Conservation (phyloP, 2,329 filamentous ascomycete genomes). For the Zalaria obscura region DNA sequence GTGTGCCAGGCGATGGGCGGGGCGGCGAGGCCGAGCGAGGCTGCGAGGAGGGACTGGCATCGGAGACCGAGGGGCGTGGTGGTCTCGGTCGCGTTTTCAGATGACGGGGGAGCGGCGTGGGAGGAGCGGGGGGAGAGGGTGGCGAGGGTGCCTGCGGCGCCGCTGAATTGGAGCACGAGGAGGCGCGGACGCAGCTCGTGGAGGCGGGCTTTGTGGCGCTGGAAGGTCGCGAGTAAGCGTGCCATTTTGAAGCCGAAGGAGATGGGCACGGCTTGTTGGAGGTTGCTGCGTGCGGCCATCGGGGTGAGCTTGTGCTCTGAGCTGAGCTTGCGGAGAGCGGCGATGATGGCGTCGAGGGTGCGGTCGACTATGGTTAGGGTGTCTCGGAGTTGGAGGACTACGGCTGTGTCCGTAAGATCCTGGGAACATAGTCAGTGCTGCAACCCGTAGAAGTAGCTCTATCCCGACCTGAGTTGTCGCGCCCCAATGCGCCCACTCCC, state of each 20-base stretch:
- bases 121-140: conserved; percentile 11
- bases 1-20: conserved; percentile 19
- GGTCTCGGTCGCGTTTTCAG: not conserved
- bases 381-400: conserved; percentile 14
- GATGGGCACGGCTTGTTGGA: conserved; percentile 18
- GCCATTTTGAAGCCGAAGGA: conserved; percentile 20
- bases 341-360: conserved; percentile 8
- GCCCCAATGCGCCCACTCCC: conserved; percentile 18
- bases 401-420: conserved; percentile 16
- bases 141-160: conserved; percentile 18
- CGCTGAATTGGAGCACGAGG: conserved; percentile 16
- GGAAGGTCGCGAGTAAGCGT: conserved; percentile 15
- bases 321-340: conserved; percentile 8
- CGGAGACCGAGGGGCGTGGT: conserved; percentile 8
- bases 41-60: conserved; percentile 11
- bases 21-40: conserved; percentile 11
- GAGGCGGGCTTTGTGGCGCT: conserved; percentile 14
- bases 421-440: conserved; percentile 3
- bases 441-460: too few relatives aligned
- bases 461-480: conserved; percentile 10
- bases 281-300: conserved; percentile 16
- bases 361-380: conserved; percentile 11
- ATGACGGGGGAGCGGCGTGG: conserved; percentile 7
- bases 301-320: conserved; percentile 12
- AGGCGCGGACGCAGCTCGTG: conserved; percentile 12